Base-by-base conservation (phyloP, 805 yeast species). In the Cyberlindnera petersonii region DNA sequence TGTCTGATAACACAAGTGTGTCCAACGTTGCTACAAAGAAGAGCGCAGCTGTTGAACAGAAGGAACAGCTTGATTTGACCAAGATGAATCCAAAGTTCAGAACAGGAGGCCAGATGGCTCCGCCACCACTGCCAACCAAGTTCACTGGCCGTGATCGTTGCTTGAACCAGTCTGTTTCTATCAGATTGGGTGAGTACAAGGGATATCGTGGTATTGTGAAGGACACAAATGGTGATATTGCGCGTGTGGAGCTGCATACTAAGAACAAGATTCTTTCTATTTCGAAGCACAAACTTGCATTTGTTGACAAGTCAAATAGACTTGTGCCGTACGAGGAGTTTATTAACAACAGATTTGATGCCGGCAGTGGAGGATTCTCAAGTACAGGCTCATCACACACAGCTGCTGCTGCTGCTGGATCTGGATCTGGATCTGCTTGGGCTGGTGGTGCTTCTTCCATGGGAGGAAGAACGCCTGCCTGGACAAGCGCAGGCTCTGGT, bases 131-230 rank as follows among this genome's bases (percentile, higher is more conserved):
- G 20, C 71, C 74, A 26, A 60, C 62, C 16, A 71, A 77, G 44
- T 71, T 67, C 38, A 77, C 80, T 39, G 96, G 95, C 8, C 77
- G 95, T 49, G 96, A 87, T 60, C 75, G 76, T 33, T 77, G 94
- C 21, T 56, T 93, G 26, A 84, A 86, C 50, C 87, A 86, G 56
- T 82, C 83, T 42, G 96, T 93, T 17, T 77, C 87, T 48, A 84
- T 93, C 34, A 80, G 84, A 55, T 87, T 96, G n/a, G 93, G 95
- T 22, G 79, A 77, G 33, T 87, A 91, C 61, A 93, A 93, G 65
- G 98, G 98, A 32, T 78, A 87, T 50, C 80, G 82, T 66, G 98
- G 98, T 59, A 84, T 86, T 48, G 86, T 93, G 30, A 83, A 85
- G 50, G 98, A 93, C 58, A 87, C 96, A 9, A 93, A 87, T 53